These are phyloP conservation scores for Miamiensis avidus DNA, from an alignment of 169 alveolate genomes.

Conservation along the genomic window DNA sequence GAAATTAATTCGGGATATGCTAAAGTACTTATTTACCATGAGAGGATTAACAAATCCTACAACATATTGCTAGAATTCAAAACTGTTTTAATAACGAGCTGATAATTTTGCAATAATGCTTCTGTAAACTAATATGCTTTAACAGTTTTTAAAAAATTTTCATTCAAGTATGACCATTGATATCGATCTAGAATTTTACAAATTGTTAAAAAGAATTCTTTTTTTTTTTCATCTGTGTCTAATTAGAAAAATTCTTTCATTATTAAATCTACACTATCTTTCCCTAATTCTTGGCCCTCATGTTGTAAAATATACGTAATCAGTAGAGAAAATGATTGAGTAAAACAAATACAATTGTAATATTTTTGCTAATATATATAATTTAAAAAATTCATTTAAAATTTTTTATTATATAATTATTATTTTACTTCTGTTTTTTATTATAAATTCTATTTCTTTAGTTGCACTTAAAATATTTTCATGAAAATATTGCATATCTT, in stretches of 20 bases:
- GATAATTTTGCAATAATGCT: no score
- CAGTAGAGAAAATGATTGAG: neutral
- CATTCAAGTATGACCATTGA: neutral
- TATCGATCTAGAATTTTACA: neutral
- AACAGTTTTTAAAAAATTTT: neutral
- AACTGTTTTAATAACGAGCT: no score
- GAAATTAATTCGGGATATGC: neutral
- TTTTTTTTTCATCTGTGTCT: neutral
- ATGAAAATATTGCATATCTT: no score
- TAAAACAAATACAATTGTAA: no score
- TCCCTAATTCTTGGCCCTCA: no score
- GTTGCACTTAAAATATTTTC: no score
- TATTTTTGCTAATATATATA: no score
- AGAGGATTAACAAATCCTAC: neutral
- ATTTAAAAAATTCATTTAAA: neutral
- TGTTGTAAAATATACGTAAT: no score
- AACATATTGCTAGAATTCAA: neutral
- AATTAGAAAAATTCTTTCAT: neutral
- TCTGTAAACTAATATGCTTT: neutral
- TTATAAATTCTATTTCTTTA: no score
- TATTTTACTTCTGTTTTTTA: no score
- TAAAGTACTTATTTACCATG: neutral
- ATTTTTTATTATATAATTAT: no score
- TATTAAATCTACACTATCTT: no score
- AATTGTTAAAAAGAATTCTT: neutral